Evolutionary conservation across 139 green algal species (phyloP).

Genomic region (Microglena sp.): DNA sequence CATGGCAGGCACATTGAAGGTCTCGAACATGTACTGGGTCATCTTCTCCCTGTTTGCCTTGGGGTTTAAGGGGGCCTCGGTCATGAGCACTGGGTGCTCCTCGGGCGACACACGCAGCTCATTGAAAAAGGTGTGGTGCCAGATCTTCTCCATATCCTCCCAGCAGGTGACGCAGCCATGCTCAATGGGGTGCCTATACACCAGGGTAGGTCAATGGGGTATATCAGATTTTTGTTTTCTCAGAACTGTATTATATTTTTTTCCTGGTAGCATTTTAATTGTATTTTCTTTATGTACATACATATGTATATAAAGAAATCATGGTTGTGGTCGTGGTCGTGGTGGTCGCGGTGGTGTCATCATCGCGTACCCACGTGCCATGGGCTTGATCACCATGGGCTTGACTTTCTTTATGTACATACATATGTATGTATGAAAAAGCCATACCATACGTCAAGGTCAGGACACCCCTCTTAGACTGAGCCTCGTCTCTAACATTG

Average conservation of each 20-base stretch:
- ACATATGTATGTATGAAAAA: no score
- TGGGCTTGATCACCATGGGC: no score
- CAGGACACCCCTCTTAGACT: constrained; percentile 95
- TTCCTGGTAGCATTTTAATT: no score
- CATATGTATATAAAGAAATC: no score
- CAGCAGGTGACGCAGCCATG: constrained; percentile 97
- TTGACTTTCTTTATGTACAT: no score
- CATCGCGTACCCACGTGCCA: no score
- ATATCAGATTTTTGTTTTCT: no score
- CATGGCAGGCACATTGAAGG: constrained; percentile 94
- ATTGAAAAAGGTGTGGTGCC: constrained; percentile 99
- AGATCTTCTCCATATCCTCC: constrained; percentile 99
- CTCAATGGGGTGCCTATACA: constrained; percentile 97
- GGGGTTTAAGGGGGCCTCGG: constrained; percentile 95
- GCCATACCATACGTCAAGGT: constrained; percentile 94
- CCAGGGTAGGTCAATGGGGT: no score
- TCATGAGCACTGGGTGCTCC: constrained; percentile 98
- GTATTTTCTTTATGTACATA: no score
- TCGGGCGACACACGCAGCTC: constrained; percentile 97
- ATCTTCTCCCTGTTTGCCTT: constrained; percentile 94
- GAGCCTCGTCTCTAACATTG: constrained; percentile 96
- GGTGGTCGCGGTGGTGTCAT: no score
- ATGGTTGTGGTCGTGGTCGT: no score
- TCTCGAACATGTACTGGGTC: constrained; percentile 98
- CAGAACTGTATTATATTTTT: no score